Evolutionary conservation across 169 alveolate genomes (phyloP).

Genomic region (Plasmodium berghei): DNA sequence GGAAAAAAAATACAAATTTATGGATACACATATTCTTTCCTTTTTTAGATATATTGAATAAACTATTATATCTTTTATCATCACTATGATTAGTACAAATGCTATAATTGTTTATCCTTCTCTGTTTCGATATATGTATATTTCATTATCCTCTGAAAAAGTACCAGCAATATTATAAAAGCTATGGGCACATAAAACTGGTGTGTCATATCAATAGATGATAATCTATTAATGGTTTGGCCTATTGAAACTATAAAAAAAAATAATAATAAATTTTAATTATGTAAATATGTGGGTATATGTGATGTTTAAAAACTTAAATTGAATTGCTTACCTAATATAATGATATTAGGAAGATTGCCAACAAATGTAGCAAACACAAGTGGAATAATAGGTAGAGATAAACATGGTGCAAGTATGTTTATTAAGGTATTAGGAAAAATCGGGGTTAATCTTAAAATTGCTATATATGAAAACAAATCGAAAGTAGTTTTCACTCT

Average conservation of each 20-base stretch:
- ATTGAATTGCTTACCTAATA: constrained; percentile 26
- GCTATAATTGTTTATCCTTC: too few relatives aligned
- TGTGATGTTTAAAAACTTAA: background rate
- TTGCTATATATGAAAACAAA: constrained; percentile 59
- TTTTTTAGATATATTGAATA: too few relatives aligned
- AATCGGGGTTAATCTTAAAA: constrained; percentile 70
- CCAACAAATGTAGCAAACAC: constrained; percentile 46
- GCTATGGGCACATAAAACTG: constrained; percentile 55
- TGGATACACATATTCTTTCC: too few relatives aligned
- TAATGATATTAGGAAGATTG: constrained; percentile 48
- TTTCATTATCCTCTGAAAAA: constrained; percentile 54
- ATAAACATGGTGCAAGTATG: constrained; percentile 30
- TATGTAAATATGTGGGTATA: background rate
- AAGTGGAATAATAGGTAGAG: constrained; percentile 65
- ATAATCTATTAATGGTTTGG: constrained; percentile 47
- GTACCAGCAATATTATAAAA: constrained; percentile 37
- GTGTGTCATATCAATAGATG: constrained; percentile 54
- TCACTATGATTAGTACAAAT: too few relatives aligned
- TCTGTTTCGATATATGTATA: constrained; percentile 8
- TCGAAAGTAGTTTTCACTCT: constrained; percentile 46
- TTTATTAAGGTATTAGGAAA: constrained; percentile 64
- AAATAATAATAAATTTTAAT: too few relatives aligned
- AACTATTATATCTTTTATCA: too few relatives aligned
- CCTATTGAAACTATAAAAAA: constrained; percentile 60
- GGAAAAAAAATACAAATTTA: too few relatives aligned